Percentiles rank a stretch among this genome's conserved stretches.
phyloP scores from a whole-genome alignment of 116 monocot species.

The Papilionanthe hybrid region DNA sequence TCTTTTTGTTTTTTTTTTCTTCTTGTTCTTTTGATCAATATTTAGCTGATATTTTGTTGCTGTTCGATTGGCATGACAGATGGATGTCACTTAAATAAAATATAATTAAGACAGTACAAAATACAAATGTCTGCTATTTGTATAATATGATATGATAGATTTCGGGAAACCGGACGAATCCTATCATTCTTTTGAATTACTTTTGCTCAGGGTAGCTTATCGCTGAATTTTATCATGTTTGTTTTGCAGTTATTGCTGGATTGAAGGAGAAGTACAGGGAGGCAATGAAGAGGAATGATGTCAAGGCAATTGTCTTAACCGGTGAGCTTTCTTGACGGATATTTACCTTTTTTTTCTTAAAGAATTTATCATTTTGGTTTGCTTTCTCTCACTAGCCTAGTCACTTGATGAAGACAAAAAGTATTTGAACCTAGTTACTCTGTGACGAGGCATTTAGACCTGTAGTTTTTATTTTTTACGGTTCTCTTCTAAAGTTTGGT shows the following conservation, averaged over 20 bases:
- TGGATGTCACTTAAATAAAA: not conserved
- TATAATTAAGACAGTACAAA: not conserved
- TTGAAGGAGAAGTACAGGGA: conserved; percentile 42
- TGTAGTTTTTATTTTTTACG: not conserved
- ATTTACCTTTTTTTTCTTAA: not conserved
- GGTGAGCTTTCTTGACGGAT: conserved; percentile 20
- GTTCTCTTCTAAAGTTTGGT: not conserved
- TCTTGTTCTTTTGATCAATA: not conserved
- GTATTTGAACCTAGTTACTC: not conserved
- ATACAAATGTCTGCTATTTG: not conserved
- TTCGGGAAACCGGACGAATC: not conserved
- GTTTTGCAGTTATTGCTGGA: conserved; percentile 25
- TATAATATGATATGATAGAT: not conserved
- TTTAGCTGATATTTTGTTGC: not conserved
- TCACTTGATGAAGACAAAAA: not conserved
- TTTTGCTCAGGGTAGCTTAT: not conserved
- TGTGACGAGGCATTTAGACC: not conserved
- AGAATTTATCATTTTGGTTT: not conserved
- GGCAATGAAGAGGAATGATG: conserved; percentile 41
- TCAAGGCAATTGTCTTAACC: conserved; percentile 48
- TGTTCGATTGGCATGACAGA: not conserved
- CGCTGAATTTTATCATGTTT: not conserved
- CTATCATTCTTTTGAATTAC: not conserved
- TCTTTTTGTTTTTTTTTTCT: not conserved
- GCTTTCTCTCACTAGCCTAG: not conserved